Evolutionary conservation across 306 rosid genomes (phyloP), one percentile per base, ranked within the genome.

Genomic region (Vigna radiata): DNA sequence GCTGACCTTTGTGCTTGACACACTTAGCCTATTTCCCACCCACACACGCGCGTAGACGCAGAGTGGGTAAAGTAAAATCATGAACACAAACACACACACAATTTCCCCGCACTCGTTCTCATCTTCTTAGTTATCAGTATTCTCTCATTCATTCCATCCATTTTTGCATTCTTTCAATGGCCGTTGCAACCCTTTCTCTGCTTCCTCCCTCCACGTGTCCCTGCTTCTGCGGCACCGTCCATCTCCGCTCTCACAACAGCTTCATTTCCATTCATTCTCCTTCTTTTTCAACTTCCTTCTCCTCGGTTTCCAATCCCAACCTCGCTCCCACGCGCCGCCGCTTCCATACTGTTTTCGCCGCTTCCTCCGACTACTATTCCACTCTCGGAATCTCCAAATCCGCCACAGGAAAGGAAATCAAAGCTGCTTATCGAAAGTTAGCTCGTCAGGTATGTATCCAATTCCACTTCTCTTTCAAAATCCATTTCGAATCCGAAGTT

Each of bases 361-460:
- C 97, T 75, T 92, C 98, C 31, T 91, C 90, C 15, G 98, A 92
- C 72, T 94, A 92, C 75, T 94, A 94, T 71, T 11, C 91, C 50
- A 89, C 97, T 90, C 98, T 94, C 49, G 97, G 97, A 13, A 71
- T 94, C 72, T 79, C 90, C 54, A 94, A 94, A 83, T 92, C 96
- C 50, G 98, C 98, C 2, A 52, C 85, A 23, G 49, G 80, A 70
- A 94, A 88, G 86, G 97, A 94, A 83, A 94, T 94, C 77, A 94
- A 94, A 81, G 86, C 97, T 14, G 98, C 98, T 62, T 94, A 94
- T 88, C 93, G 98, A 73, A 89, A 77, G 78, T 87, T 94, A 82
- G 97, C 97, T 84, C 96, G 98, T 52, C 96, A 94, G 98, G 98
- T 94, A 94, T 76, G 98, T 94, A 92, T 76, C 76, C 73, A 29